Percentiles rank a stretch among this genome's conserved stretches.
phyloP scores from a whole-genome alignment of 805 yeast species.

The Ogataea glucozyma region DNA sequence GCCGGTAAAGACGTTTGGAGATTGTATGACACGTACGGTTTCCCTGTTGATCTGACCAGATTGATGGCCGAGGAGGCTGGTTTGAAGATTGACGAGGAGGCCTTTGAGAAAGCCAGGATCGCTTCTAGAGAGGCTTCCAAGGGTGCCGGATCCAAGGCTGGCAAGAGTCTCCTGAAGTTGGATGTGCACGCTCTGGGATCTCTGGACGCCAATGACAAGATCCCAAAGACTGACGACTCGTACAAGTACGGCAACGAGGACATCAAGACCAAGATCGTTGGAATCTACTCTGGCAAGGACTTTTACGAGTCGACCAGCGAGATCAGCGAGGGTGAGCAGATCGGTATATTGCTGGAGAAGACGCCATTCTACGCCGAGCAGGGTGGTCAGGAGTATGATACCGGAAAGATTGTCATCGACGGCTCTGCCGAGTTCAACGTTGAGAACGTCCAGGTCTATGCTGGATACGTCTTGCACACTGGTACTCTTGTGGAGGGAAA shows the following conservation, averaged over 20 bases:
- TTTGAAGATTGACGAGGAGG: slow-evolving; percentile 86
- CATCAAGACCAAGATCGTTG: slow-evolving; percentile 66
- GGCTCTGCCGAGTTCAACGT: slow-evolving; percentile 87
- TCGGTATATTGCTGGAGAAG: slow-evolving; percentile 82
- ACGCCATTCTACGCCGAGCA: slow-evolving; percentile 98
- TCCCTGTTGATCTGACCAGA: slow-evolving; percentile 97
- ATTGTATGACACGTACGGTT: slow-evolving; percentile 96
- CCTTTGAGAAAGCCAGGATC: slow-evolving; percentile 85
- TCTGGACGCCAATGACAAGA: slow-evolving; percentile 55
- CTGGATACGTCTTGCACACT: slow-evolving; percentile 94
- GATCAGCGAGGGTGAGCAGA: slow-evolving; percentile 45
- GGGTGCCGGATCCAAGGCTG: slow-evolving; percentile 65
- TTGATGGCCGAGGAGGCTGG: slow-evolving; percentile 99
- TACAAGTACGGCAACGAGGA: slow-evolving; percentile 75
- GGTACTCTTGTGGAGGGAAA: slow-evolving; percentile 81
- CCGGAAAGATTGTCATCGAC: slow-evolving; percentile 89
- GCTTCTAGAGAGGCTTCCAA: slow-evolving; percentile 95
- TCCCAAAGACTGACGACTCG: slow-evolving; percentile 82
- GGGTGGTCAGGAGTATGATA: slow-evolving; percentile 98
- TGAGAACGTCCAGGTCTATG: slow-evolving; percentile 87
- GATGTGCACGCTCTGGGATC: slow-evolving; percentile 88
- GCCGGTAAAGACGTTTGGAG: slow-evolving; percentile 98
- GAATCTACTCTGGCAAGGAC: slow-evolving; percentile 64
- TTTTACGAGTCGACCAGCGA: slow-evolving; percentile 52
- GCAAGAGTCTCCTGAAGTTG: slow-evolving; percentile 66